Percentiles rank a stretch among this genome's conserved stretches.
These are phyloP conservation scores for Blastobotrys attinorum DNA, from an alignment of 805 yeast genomes.

Conservation along the genomic window DNA sequence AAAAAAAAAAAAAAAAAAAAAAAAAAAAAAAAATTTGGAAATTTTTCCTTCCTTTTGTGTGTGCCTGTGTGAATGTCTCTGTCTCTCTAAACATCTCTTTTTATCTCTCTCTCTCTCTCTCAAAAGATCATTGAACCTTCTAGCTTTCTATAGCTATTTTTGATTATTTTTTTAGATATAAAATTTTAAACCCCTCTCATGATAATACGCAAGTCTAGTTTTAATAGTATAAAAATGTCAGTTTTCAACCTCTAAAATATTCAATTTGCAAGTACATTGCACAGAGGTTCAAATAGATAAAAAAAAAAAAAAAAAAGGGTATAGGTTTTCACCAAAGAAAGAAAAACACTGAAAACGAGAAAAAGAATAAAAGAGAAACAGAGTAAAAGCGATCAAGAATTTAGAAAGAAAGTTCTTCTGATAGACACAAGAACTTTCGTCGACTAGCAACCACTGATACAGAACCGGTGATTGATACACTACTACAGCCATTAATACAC, in stretches of 20 bases:
- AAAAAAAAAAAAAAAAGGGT: not conserved
- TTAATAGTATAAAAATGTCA: not conserved
- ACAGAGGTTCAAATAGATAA: not conserved
- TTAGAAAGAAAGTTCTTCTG: too few relatives aligned
- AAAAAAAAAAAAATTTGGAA: not conserved
- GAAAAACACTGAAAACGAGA: not conserved
- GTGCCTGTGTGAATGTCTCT: not conserved
- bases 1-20: not conserved
- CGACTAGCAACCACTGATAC: too few relatives aligned
- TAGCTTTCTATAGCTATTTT: too few relatives aligned
- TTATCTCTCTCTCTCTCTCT: not conserved
- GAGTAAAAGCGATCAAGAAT: not conserved
- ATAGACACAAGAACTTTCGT: too few relatives aligned
- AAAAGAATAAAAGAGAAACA: not conserved
- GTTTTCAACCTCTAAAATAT: not conserved
- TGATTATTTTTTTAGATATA: not conserved
- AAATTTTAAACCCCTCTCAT: not conserved
- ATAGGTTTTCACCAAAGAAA: not conserved
- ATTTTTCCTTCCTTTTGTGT: too few relatives aligned
- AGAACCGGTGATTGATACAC: too few relatives aligned
- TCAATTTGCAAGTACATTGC: not conserved
- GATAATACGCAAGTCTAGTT: not conserved
- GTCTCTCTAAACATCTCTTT: not conserved
- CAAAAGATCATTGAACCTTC: not conserved
- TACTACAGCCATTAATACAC: too few relatives aligned